phyloP scores from a whole-genome alignment of 2,329 filamentous ascomycete species.

The Simplicillium aogashimaense region DNA sequence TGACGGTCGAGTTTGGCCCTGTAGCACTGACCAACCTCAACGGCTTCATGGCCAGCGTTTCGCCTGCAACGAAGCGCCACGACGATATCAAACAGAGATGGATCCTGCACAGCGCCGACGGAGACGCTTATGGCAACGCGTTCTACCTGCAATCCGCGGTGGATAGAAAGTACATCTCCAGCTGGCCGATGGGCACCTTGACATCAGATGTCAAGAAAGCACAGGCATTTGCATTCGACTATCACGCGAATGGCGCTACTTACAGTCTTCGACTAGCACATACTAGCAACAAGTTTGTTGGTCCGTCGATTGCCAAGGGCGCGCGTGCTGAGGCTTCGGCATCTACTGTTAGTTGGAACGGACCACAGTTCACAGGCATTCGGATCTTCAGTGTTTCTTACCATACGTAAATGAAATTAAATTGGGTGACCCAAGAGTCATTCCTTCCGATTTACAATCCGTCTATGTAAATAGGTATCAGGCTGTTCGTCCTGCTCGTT shows the following conservation, averaged over 20 bases:
- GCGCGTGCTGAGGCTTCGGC: neutral
- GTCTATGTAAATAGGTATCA: too few relatives aligned
- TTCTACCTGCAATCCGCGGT: conserved; percentile 15
- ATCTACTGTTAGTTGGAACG: neutral
- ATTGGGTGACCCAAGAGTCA: too few relatives aligned
- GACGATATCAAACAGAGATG: conserved; percentile 32
- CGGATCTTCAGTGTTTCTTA: too few relatives aligned
- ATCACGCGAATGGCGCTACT: neutral
- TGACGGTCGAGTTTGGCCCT: conserved; percentile 35
- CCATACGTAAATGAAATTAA: too few relatives aligned
- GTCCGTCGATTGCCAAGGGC: neutral
- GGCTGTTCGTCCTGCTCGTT: too few relatives aligned
- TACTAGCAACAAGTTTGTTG: conserved; percentile 1
- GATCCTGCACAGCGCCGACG: conserved; percentile 30
- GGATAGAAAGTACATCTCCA: conserved; percentile 13
- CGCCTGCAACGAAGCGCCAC: conserved; percentile 18
- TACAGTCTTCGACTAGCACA: conserved; percentile 1
- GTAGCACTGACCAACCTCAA: conserved; percentile 25
- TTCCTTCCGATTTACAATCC: too few relatives aligned
- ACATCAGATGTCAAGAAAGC: conserved; percentile 3
- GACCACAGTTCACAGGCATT: too few relatives aligned
- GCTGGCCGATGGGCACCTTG: conserved; percentile 5
- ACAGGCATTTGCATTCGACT: conserved; percentile 5
- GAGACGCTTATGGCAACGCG: conserved; percentile 10
- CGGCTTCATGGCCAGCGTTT: conserved; percentile 10